Conservation (phyloP, 371 early-diverging fungal species). For the Mortierella sp. region DNA sequence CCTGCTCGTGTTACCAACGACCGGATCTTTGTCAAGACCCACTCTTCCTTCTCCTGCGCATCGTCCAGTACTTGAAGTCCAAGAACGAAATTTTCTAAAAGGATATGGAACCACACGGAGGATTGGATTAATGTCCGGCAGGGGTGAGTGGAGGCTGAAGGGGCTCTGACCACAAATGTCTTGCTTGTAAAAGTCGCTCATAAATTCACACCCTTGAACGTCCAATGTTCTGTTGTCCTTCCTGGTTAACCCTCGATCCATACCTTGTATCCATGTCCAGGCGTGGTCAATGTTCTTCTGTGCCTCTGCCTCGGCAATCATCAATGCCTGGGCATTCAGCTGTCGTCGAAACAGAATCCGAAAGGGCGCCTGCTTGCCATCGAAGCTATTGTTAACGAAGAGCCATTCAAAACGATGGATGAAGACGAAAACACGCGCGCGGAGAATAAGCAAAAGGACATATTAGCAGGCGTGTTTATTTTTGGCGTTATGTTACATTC, state of each 20-base stretch:
- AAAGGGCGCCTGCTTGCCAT: constrained; percentile 95
- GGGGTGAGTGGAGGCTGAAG: background rate
- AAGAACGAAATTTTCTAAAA: constrained; percentile 74
- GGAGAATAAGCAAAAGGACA: background rate
- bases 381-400: constrained; percentile 67
- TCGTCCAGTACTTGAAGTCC: constrained; percentile 83
- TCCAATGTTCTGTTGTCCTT: background rate
- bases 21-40: constrained; percentile 90
- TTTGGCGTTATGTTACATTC: constrained; percentile 8
- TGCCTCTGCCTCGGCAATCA: constrained; percentile 84
- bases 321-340: constrained; percentile 64
- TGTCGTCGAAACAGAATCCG: constrained; percentile 87
- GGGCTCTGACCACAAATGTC: background rate
- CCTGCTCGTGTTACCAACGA: constrained; percentile 88
- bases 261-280: constrained; percentile 93
- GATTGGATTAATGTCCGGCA: constrained; percentile 9
- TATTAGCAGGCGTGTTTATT: background rate
- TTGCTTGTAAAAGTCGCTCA: background rate
- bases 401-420: background rate
- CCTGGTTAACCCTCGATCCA: too few relatives aligned
- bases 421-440: background rate
- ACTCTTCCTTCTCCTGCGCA: constrained; percentile 83
- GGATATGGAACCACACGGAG: background rate
- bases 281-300: constrained; percentile 85
- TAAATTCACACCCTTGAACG: background rate